phyloP scores from a whole-genome alignment of 345 rosid species.

The Gossypium raimondii region DNA sequence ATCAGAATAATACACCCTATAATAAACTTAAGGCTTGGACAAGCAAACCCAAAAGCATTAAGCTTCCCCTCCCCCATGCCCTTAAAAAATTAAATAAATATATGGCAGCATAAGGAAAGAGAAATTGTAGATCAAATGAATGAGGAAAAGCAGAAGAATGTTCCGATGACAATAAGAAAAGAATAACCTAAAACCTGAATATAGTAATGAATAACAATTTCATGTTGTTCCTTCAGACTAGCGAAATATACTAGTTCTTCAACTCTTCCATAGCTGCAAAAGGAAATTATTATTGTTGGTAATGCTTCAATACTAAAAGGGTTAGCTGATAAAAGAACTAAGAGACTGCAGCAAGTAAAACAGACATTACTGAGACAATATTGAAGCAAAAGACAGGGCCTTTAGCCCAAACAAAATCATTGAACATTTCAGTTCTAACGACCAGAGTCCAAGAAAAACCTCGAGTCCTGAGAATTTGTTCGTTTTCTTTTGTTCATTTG shows the following conservation, averaged over 20 bases:
- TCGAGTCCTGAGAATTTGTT: background rate
- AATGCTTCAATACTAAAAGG: slow-evolving; percentile 8
- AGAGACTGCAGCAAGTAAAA: background rate
- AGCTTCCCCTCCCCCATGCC: background rate
- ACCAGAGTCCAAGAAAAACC: background rate
- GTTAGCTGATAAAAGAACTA: background rate
- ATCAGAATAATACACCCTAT: background rate
- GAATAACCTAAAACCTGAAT: slow-evolving; percentile 56
- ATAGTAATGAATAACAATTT: slow-evolving; percentile 81
- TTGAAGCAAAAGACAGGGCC: background rate
- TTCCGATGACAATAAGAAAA: background rate
- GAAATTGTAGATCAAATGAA: slow-evolving; percentile 10
- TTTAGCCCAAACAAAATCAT: background rate
- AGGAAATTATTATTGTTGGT: slow-evolving; percentile 1
- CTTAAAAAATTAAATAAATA: background rate
- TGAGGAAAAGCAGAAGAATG: slow-evolving; percentile 4
- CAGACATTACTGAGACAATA: background rate
- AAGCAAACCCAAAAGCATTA: background rate
- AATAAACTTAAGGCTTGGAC: background rate
- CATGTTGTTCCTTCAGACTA: slow-evolving; percentile 86
- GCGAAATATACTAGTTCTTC: slow-evolving; percentile 98
- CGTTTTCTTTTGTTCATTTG: background rate
- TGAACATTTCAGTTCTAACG: background rate
- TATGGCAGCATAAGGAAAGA: background rate
- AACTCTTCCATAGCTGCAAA: slow-evolving; percentile 82